A percentile compares a stretch with the other conserved stretches of the same genome.
Conservation (phyloP, 2,329 filamentous ascomycete genomes). For the Ophiostoma populinum region DNA sequence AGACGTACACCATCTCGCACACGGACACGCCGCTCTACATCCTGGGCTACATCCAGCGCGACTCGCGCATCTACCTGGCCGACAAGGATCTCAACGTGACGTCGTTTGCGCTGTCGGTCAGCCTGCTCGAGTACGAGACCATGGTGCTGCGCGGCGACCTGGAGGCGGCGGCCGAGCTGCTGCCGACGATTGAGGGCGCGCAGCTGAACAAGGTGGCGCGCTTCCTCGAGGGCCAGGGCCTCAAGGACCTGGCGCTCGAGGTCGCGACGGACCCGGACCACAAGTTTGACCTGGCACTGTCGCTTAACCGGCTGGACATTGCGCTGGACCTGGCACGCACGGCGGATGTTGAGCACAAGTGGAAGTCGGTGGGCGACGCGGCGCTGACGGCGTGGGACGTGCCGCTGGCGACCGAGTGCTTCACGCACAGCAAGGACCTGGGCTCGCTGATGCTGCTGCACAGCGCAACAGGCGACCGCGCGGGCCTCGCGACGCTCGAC, state of each 20-base stretch:
- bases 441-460: conserved; percentile 76
- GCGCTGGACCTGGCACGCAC: conserved; percentile 69
- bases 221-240: conserved; percentile 76
- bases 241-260: conserved; percentile 81
- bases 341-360: conserved; percentile 87
- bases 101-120: conserved; percentile 78
- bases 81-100: conserved; percentile 91
- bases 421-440: conserved; percentile 75
- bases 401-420: conserved; percentile 78
- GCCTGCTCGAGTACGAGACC: conserved; percentile 93
- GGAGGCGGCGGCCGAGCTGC: conserved; percentile 73
- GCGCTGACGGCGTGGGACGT: conserved; percentile 79
- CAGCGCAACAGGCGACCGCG: conserved; percentile 64
- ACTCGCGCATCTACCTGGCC: conserved; percentile 85
- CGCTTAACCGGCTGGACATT: conserved; percentile 67
- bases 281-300: conserved; percentile 82
- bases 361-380: conserved; percentile 92
- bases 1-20: conserved; percentile 93
- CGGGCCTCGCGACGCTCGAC: conserved; percentile 56
- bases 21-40: conserved; percentile 94
- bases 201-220: conserved; percentile 97
- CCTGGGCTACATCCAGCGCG: conserved; percentile 84
- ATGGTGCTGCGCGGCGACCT: conserved; percentile 86
- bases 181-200: conserved; percentile 70
- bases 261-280: conserved; percentile 92